Evolutionary conservation across 805 yeast genomes (phyloP).

Genomic region (Yarrowia bubula): DNA sequence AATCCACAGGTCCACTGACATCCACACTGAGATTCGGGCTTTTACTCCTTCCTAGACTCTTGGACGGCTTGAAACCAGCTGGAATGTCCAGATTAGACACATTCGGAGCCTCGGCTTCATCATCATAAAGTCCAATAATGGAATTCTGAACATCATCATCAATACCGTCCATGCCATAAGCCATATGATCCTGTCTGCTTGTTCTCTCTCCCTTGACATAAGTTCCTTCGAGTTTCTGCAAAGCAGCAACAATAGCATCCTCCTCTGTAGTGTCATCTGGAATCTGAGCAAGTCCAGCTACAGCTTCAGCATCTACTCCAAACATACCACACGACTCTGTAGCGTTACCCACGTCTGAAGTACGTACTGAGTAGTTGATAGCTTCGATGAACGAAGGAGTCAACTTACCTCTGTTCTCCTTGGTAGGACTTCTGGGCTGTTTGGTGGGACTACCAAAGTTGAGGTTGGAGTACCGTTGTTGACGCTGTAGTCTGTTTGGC

Average conservation of each 20-base stretch:
- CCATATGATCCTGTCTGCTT: not conserved
- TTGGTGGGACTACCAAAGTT: constrained; percentile 15
- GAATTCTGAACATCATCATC: constrained; percentile 7
- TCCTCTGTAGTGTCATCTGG: constrained; percentile 72
- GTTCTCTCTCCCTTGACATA: constrained; percentile 26
- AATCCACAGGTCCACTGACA: not conserved
- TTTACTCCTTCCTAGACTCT: constrained; percentile 1
- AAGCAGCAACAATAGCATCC: constrained; percentile 73
- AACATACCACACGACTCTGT: constrained; percentile 18
- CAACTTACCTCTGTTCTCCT: constrained; percentile 19
- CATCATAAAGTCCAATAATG: constrained; percentile 7
- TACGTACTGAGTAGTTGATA: constrained; percentile 17
- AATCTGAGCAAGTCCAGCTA: constrained; percentile 75
- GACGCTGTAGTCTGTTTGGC: not conserved
- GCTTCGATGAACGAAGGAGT: constrained; percentile 20
- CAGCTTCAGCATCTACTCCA: constrained; percentile 48
- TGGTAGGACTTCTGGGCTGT: constrained; percentile 19
- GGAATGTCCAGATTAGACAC: constrained; percentile 14
- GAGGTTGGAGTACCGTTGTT: constrained; percentile 19
- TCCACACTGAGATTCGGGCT: not conserved
- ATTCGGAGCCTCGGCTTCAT: not conserved
- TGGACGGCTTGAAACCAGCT: constrained; percentile 13
- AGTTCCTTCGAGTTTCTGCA: constrained; percentile 76
- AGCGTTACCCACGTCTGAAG: not conserved
- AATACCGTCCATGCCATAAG: not conserved